Evolutionary conservation across 1,139 yeast species (phyloP).

Genomic region (Groenewaldozyma sp.): DNA sequence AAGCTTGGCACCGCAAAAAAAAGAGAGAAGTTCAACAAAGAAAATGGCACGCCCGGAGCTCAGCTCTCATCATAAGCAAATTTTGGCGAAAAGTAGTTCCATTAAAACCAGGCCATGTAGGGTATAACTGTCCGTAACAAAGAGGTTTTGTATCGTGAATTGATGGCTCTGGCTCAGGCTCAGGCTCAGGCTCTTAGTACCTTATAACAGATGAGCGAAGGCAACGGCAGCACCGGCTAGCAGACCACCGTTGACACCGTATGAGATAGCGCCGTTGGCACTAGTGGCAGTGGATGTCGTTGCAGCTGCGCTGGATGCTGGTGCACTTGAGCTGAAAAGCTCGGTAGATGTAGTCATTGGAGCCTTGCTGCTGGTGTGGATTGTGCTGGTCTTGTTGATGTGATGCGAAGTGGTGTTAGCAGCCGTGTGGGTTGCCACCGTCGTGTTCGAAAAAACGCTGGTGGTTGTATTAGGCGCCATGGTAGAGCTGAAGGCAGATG

Average conservation of each 20-base stretch:
- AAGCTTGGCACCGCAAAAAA: no score
- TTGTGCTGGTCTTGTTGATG: no score
- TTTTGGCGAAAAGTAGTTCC: no score
- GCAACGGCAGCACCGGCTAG: constrained; percentile 6
- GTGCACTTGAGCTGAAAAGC: background rate
- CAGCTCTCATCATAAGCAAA: no score
- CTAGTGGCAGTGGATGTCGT: constrained; percentile 1
- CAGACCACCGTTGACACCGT: constrained; percentile 5
- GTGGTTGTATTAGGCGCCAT: background rate
- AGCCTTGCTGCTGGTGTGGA: no score
- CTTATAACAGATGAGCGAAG: constrained; percentile 4
- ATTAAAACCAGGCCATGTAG: no score
- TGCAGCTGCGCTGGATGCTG: background rate
- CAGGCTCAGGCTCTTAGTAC: background rate
- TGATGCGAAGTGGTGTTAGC: background rate
- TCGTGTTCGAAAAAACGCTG: background rate
- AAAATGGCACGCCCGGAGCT: no score
- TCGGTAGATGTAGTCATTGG: background rate
- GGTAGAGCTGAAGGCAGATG: background rate
- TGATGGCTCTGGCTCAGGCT: no score
- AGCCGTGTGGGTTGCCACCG: background rate
- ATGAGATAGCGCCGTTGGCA: constrained; percentile 3
- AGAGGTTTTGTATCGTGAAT: no score
- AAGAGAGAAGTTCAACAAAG: no score
- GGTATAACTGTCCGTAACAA: no score